Percentiles rank a stretch among this genome's conserved stretches.
These are phyloP conservation scores for Paraglomus brasilianum DNA, from an alignment of 192 early-diverging fungal species.

Conservation along the genomic window DNA sequence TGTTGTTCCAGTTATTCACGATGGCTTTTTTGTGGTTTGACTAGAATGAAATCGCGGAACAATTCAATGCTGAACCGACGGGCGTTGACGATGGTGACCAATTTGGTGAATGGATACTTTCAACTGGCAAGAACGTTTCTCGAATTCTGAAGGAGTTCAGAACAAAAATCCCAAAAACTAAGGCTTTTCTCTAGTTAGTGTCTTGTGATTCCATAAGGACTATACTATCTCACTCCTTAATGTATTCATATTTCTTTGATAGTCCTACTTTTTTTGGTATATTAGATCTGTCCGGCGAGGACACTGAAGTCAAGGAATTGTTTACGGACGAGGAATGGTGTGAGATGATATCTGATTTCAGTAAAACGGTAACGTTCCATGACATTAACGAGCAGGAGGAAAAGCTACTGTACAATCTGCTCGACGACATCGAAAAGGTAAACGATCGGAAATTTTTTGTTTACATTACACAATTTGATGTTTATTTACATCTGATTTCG, in stretches of 20 bases:
- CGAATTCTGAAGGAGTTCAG: constrained; percentile 11
- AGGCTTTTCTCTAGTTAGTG: constrained; percentile 21
- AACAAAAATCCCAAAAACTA: constrained; percentile 7
- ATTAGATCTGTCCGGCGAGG: constrained; percentile 13
- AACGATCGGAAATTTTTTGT: background rate
- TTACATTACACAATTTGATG: constrained; percentile 3
- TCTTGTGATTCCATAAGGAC: background rate
- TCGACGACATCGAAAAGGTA: constrained; percentile 27
- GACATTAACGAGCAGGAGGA: background rate
- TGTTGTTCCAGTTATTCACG: too few relatives aligned
- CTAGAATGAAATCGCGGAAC: too few relatives aligned
- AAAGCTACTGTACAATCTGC: constrained; percentile 18
- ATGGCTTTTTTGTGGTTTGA: too few relatives aligned
- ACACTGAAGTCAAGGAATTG: constrained; percentile 18
- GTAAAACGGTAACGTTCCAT: constrained; percentile 9
- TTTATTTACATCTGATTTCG: constrained; percentile 11
- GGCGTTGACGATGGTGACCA: too few relatives aligned
- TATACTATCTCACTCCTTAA: background rate
- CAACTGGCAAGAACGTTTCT: constrained; percentile 14
- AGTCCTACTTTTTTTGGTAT: constrained; percentile 23
- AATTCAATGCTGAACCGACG: too few relatives aligned
- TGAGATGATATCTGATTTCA: constrained; percentile 19
- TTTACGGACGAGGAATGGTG: constrained; percentile 19
- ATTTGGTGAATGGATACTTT: constrained; percentile 1
- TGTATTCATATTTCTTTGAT: constrained; percentile 9